A percentile compares a stretch with the other conserved stretches of the same genome.
Evolutionary conservation across 2,329 filamentous ascomycete species (phyloP).

Genomic region (Paecilomyces sp.): DNA sequence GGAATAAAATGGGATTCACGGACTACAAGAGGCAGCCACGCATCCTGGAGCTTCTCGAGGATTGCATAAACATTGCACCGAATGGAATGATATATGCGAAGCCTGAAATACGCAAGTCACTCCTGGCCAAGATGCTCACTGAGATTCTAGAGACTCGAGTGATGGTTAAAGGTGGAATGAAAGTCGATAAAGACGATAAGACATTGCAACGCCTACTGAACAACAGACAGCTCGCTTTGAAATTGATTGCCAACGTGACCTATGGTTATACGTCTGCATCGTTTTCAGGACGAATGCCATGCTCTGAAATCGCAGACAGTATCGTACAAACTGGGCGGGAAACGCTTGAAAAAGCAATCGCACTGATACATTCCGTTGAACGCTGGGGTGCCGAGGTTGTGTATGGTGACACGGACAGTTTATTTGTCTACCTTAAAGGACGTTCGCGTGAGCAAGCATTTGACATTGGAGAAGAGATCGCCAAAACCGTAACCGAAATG

Average conservation of each 20-base stretch:
- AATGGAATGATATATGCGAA: conserved; percentile 97
- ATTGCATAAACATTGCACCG: conserved; percentile 84
- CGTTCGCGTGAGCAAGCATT: conserved; percentile 85
- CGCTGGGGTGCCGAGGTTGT: conserved; percentile 94
- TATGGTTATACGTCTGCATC: conserved; percentile 97
- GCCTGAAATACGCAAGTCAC: conserved; percentile 74
- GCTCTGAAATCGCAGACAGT: conserved; percentile 93
- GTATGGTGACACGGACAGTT: conserved; percentile 93
- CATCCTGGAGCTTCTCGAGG: conserved; percentile 68
- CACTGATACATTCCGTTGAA: conserved; percentile 78
- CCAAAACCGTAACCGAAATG: conserved; percentile 74
- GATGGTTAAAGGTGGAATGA: conserved; percentile 98
- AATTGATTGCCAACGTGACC: conserved; percentile 96
- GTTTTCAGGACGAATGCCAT: conserved; percentile 96
- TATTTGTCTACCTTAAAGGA: conserved; percentile 86
- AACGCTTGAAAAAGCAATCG: conserved; percentile 88
- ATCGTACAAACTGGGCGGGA: conserved; percentile 95
- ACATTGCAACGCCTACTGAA: conserved; percentile 79
- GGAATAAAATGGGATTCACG: conserved; percentile 89
- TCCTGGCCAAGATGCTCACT: conserved; percentile 91
- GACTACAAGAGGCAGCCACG: conserved; percentile 73
- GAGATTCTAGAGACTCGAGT: conserved; percentile 93
- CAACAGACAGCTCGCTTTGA: conserved; percentile 87
- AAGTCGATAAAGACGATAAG: conserved; percentile 81
- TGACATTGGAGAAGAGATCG: conserved; percentile 85